Percentiles rank a stretch among this genome's conserved stretches.
Conservation (phyloP, 2,329 filamentous ascomycete genomes). For the Penicillium sp. region DNA sequence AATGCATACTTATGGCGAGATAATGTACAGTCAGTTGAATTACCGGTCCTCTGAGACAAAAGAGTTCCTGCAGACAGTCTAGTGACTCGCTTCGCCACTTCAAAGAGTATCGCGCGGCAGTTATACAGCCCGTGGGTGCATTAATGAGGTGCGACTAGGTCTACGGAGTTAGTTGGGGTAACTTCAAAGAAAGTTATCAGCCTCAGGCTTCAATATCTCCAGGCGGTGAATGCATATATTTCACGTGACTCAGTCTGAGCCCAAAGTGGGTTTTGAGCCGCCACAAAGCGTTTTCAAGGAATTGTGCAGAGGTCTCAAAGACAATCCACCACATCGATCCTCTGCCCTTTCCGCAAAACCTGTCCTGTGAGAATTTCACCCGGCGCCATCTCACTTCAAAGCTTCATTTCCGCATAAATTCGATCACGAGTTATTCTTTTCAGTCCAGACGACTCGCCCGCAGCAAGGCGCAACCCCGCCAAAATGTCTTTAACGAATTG, state of each 20-base stretch:
- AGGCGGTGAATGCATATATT: constrained; percentile 21
- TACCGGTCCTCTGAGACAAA: too few species aligned
- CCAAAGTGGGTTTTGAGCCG: constrained; percentile 46
- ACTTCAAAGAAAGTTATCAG: neutral
- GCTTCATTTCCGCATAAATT: neutral
- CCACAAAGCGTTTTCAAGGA: constrained; percentile 43
- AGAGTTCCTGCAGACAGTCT: neutral
- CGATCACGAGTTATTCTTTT: constrained; percentile 1
- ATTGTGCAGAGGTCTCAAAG: constrained; percentile 34
- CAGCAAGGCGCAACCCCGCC: constrained; percentile 53
- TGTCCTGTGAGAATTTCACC: constrained; percentile 3
- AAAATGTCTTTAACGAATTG: constrained; percentile 95
- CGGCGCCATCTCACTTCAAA: constrained; percentile 13
- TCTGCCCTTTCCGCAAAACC: constrained; percentile 21
- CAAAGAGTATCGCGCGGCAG: neutral
- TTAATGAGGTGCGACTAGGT: too few species aligned
- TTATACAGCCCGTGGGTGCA: neutral
- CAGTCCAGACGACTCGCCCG: constrained; percentile 18
- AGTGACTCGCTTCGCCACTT: neutral
- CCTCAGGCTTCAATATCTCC: constrained; percentile 18
- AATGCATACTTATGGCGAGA: neutral
- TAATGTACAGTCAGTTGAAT: neutral
- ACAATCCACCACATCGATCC: constrained; percentile 23
- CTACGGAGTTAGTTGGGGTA: neutral
- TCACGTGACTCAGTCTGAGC: constrained; percentile 22